These are phyloP conservation scores for Guyanaporus albipodus DNA, from an alignment of 768 basidiomycete species.

Conservation along the genomic window DNA sequence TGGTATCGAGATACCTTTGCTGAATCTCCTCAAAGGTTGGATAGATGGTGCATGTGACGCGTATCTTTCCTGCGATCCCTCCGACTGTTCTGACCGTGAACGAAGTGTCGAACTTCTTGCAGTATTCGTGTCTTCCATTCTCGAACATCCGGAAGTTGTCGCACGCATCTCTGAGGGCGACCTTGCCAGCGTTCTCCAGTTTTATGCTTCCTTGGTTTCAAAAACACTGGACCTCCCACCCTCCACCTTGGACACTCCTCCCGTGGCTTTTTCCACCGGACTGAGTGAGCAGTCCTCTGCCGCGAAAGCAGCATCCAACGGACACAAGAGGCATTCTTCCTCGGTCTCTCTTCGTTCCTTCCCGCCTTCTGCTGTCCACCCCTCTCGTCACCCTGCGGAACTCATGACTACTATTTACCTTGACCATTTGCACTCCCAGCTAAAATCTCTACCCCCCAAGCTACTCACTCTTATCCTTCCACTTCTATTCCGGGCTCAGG, in stretches of 20 bases:
- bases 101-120: conserved; percentile 60
- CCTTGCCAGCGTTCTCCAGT: conserved; percentile 51
- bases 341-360: conserved; percentile 50
- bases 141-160: conserved; percentile 49
- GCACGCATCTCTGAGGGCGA: conserved; percentile 60
- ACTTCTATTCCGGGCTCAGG: conserved; percentile 66
- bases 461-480: conserved; percentile 59
- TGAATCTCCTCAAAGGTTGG: conserved; percentile 60
- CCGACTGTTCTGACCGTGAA: conserved; percentile 56
- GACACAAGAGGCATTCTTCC: conserved; percentile 60
- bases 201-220: conserved; percentile 59
- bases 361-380: conserved; percentile 31
- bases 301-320: conserved; percentile 22
- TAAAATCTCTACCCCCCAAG: conserved; percentile 53
- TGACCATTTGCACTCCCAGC: conserved; percentile 55
- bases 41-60: conserved; percentile 62
- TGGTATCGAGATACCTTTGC: conserved; percentile 58
- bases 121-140: conserved; percentile 49
- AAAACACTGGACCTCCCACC: conserved; percentile 40
- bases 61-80: conserved; percentile 31
- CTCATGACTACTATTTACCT: conserved; percentile 62
- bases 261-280: conserved; percentile 28
- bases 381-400: conserved; percentile 53
- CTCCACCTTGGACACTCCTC: conserved; percentile 11
- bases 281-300: conserved; percentile 29